A percentile compares a stretch with the other conserved stretches of the same genome.
Conservation (phyloP, 345 rosid species). For the Cardiospermum halicacabum region DNA sequence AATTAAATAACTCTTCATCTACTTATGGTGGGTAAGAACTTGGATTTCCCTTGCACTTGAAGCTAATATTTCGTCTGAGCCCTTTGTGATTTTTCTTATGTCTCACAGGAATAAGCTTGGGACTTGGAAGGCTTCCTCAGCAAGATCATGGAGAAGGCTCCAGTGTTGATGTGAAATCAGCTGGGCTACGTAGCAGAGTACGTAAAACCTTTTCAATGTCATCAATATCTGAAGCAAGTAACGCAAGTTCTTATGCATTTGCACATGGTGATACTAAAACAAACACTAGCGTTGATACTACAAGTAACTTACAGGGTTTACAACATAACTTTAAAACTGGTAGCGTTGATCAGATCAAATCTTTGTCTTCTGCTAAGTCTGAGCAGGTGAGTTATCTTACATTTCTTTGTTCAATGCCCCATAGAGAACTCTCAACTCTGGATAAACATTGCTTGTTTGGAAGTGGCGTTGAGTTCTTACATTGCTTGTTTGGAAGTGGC, state of each 20-base stretch:
- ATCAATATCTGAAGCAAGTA: slow-evolving; percentile 21
- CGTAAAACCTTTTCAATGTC: slow-evolving; percentile 17
- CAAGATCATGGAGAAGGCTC: slow-evolving; percentile 23
- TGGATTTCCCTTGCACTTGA: slow-evolving; percentile 1
- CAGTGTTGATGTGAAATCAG: slow-evolving; percentile 19
- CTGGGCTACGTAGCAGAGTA: slow-evolving; percentile 23
- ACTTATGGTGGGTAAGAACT: slow-evolving; percentile 28
- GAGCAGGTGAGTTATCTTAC: slow-evolving; percentile 30
- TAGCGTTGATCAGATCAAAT: not conserved
- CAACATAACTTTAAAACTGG: slow-evolving; percentile 17
- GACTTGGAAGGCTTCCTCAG: slow-evolving; percentile 5
- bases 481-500: not conserved
- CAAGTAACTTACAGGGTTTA: not conserved
- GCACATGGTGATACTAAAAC: slow-evolving; percentile 4
- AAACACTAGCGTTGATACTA: slow-evolving; percentile 12
- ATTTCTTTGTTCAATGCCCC: not conserved
- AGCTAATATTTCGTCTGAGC: slow-evolving; percentile 1
- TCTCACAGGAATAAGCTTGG: slow-evolving; percentile 21
- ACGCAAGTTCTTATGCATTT: slow-evolving; percentile 21
- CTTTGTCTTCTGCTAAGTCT: slow-evolving; percentile 19
- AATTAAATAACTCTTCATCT: slow-evolving; percentile 33
- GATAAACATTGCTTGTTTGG: not conserved
- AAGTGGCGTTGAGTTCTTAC: slow-evolving; percentile 5
- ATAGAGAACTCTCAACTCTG: not conserved
- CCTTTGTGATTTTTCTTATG: slow-evolving; percentile 10